phyloP scores from a whole-genome alignment of 2,329 filamentous ascomycete species.

The Microcyclospora tardicrescens region DNA sequence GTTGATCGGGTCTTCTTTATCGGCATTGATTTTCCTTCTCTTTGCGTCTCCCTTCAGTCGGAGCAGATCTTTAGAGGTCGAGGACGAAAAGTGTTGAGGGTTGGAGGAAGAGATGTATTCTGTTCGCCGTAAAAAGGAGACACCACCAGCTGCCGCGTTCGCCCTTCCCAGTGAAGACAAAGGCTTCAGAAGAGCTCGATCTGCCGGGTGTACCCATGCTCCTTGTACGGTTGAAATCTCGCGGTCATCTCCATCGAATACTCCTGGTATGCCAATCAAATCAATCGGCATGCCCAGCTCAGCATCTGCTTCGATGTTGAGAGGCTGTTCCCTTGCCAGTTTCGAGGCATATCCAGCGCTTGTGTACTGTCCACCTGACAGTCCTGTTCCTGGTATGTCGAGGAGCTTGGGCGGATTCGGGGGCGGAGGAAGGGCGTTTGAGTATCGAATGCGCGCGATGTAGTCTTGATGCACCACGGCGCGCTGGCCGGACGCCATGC shows the following conservation, averaged over 20 bases:
- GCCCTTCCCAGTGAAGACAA: conserved; percentile 76
- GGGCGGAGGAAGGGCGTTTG: conserved; percentile 87
- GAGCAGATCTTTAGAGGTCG: conserved; percentile 41
- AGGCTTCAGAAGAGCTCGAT: conserved; percentile 70
- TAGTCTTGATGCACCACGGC: conserved; percentile 73
- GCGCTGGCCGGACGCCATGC: conserved; percentile 16
- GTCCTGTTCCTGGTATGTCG: conserved; percentile 86
- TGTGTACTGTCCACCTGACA: conserved; percentile 78
- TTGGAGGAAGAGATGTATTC: conserved; percentile 69
- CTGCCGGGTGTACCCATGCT: conserved; percentile 57
- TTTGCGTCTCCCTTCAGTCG: conserved; percentile 28
- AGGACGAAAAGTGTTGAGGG: conserved; percentile 37
- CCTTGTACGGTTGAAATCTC: conserved; percentile 41
- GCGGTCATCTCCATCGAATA: conserved; percentile 90
- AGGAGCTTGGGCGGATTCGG: conserved; percentile 92
- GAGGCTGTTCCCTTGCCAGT: conserved; percentile 76
- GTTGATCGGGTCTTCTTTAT: conserved; percentile 46
- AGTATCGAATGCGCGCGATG: conserved; percentile 88
- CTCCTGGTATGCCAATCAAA: conserved; percentile 81
- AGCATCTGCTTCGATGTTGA: conserved; percentile 94
- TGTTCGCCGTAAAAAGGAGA: conserved; percentile 88
- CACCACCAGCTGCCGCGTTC: conserved; percentile 59
- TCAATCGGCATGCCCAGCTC: conserved; percentile 97
- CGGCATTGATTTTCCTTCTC: conserved; percentile 24
- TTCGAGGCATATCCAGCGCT: conserved; percentile 80